phyloP scores from a whole-genome alignment of 108 stramenopile genomes.

The Nannochloropsis gaditana region DNA sequence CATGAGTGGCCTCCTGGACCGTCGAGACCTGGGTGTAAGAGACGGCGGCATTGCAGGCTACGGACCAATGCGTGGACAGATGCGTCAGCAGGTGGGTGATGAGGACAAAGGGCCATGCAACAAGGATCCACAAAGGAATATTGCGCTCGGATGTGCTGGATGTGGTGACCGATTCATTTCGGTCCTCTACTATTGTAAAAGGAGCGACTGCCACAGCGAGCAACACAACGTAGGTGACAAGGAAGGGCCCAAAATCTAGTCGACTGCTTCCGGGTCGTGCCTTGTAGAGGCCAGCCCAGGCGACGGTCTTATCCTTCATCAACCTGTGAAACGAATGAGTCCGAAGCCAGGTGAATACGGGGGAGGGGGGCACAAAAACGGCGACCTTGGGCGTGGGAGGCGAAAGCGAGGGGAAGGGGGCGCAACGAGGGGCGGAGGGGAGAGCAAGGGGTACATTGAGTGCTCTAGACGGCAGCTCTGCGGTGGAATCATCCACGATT shows the following conservation, averaged over 20 bases:
- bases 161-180: neutral
- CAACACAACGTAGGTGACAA: neutral
- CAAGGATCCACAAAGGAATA: constrained; percentile 25
- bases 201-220: neutral
- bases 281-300: neutral
- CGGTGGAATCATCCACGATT: too few relatives aligned
- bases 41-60: constrained; percentile 39
- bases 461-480: too few relatives aligned
- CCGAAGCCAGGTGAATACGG: too few relatives aligned
- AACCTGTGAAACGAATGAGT: too few relatives aligned
- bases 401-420: too few relatives aligned
- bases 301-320: constrained; percentile 8
- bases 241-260: constrained; percentile 2
- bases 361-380: too few relatives aligned
- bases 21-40: constrained; percentile 35
- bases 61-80: constrained; percentile 50
- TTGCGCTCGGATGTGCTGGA: neutral
- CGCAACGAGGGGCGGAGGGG: too few relatives aligned
- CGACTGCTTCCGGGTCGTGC: neutral
- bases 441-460: too few relatives aligned
- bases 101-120: constrained; percentile 35
- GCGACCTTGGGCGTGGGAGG: too few relatives aligned
- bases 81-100: constrained; percentile 42
- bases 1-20: neutral
- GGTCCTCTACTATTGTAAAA: constrained; percentile 8